Evolutionary conservation across 2,329 filamentous ascomycete species (phyloP), one percentile per base, ranked within the genome.

Genomic region (Cucurbitaria berberidis): DNA sequence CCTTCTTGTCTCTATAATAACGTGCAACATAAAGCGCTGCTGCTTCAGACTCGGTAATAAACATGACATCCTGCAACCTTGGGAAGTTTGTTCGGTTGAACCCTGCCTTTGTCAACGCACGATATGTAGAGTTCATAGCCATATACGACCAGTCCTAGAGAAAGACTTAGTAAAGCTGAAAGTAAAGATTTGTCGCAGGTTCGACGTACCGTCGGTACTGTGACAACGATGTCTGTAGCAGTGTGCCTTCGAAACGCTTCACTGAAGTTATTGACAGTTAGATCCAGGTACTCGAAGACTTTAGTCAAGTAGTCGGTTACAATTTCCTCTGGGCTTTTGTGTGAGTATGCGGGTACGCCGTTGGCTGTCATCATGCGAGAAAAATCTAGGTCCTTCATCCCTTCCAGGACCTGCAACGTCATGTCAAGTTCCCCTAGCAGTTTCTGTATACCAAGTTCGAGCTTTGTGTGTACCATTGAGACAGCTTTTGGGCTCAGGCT

Each of bases 21-120:
- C 67, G 42, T 9, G 65, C 63, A 10, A 66, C 65, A 39, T 67
- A 71, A 0, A 67, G 47, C 5, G 69, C 65, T 24, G 68, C 68
- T n/a, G 68, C 69, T 49, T 72, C 68, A 0, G 68, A 60, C 42
- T 73, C 69, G 4, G 67, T 59, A 2, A 72, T 53, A 15, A 72
- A 48, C 6, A 69, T 50, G 3, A 65, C 55, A 2, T 70, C 57
- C 32, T 59, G 45, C 7, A 71, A 40, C 13, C 47, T 59, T 9
- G 68, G 66, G 42, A 69, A 70, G 1, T 49, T 60, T n/a, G 22
- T 30, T 38, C 51, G 21, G 39, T 68, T 68, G 56, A 73, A 69
- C 1, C 69, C 69, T 2, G 69, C 68, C 41, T 53, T 51, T 5
- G 32, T 55, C 9, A 70, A 15, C 4, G 69, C 68, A 19, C 63